Evolutionary conservation across 805 yeast species (phyloP).

Genomic region (Wickerhamiella kurtzmanii): DNA sequence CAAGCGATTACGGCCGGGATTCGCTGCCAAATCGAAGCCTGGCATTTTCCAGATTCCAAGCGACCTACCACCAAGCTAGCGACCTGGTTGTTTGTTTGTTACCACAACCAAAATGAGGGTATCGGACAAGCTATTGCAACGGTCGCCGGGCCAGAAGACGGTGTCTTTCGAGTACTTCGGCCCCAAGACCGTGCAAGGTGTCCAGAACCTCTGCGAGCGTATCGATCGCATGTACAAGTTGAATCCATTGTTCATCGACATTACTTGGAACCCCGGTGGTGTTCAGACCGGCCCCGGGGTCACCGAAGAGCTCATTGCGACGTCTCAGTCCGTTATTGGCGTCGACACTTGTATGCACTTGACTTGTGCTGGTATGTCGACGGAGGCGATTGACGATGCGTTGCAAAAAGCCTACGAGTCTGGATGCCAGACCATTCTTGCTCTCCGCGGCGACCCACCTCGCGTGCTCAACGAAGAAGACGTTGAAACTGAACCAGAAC

Average conservation of each 20-base stretch:
- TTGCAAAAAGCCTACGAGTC: constrained; percentile 70
- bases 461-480: constrained; percentile 38
- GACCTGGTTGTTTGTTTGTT: neutral
- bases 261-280: constrained; percentile 99
- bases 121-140: constrained; percentile 31
- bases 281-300: constrained; percentile 47
- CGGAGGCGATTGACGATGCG: constrained; percentile 69
- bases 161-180: constrained; percentile 95
- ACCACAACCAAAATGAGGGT: constrained; percentile 32
- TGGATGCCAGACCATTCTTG: constrained; percentile 91
- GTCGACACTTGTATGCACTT: constrained; percentile 96
- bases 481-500: constrained; percentile 27
- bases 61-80: too few relatives aligned
- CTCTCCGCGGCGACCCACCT: constrained; percentile 93
- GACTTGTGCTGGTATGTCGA: constrained; percentile 92
- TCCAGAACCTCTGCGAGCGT: constrained; percentile 87
- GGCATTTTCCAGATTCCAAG: too few relatives aligned
- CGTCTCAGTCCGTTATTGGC: constrained; percentile 80
- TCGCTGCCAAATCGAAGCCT: too few relatives aligned
- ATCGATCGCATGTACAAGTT: constrained; percentile 95
- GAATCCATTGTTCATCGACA: constrained; percentile 83
- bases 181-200: constrained; percentile 95
- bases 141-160: constrained; percentile 30
- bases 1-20: too few relatives aligned
- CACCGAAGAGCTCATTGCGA: constrained; percentile 84